phyloP scores from a whole-genome alignment of 2,329 filamentous ascomycete species.

The Thelonectria discophora region DNA sequence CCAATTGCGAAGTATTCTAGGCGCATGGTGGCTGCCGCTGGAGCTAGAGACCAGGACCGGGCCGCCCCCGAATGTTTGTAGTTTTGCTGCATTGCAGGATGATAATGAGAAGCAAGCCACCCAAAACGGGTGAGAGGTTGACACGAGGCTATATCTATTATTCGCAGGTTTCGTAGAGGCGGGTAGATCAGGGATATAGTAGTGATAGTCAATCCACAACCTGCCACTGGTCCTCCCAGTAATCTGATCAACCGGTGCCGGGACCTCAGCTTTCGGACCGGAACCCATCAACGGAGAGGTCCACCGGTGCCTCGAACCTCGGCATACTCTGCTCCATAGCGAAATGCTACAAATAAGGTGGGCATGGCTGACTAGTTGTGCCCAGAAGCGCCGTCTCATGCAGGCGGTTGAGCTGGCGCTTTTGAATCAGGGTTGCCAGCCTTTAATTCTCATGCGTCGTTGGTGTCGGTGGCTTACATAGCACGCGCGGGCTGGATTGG shows the following conservation, averaged over 20 bases:
- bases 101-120: background rate
- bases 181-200: background rate
- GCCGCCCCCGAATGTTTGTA: background rate
- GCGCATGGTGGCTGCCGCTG: conserved; percentile 4
- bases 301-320: conserved; percentile 7
- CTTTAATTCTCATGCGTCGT: background rate
- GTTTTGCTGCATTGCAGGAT: conserved; percentile 1
- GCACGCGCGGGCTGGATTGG: background rate
- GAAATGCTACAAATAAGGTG: background rate
- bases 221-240: background rate
- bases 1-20: conserved; percentile 2
- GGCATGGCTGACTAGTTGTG: background rate
- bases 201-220: background rate
- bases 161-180: background rate
- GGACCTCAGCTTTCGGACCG: conserved; percentile 6
- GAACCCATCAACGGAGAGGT: background rate
- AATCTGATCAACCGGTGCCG: conserved; percentile 1
- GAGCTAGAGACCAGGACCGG: conserved; percentile 12
- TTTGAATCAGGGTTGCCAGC: background rate
- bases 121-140: conserved; percentile 3
- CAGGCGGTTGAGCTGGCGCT: background rate
- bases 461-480: background rate
- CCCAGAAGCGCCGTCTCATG: background rate
- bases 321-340: background rate
- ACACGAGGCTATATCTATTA: background rate